Conservation (phyloP, 306 rosid species). For the Bauhinia variegata region DNA sequence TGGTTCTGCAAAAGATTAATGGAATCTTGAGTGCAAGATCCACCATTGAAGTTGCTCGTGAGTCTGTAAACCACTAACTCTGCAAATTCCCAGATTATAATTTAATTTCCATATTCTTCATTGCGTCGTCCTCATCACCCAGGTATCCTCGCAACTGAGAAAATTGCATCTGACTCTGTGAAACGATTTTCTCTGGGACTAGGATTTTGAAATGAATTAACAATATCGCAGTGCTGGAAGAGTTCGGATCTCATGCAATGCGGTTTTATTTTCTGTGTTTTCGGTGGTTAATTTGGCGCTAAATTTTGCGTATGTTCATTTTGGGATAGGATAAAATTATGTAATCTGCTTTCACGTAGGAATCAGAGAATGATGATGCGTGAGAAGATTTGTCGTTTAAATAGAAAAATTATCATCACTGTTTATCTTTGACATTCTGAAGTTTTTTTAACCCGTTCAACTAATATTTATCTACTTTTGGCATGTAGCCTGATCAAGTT, state of each 20-base stretch:
- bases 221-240: not conserved
- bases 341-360: not conserved
- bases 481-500: not conserved
- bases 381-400: not conserved
- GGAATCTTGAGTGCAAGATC: constrained; percentile 23
- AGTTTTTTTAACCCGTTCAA: not conserved
- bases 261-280: not conserved
- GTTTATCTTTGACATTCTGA: not conserved
- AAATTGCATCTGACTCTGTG: not conserved
- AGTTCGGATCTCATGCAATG: constrained; percentile 22
- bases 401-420: not conserved
- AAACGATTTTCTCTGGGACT: not conserved
- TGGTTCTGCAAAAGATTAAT: constrained; percentile 4
- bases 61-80: not conserved
- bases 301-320: not conserved
- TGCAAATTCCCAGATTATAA: not conserved
- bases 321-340: constrained; percentile 13
- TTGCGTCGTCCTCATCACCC: not conserved
- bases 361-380: too few relatives aligned
- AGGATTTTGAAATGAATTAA: not conserved
- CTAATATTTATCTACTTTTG: constrained; percentile 28
- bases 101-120: not conserved
- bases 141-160: not conserved
- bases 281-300: not conserved
- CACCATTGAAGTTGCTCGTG: constrained; percentile 25